Conservation (phyloP, 2,329 filamentous ascomycete genomes). For the Biscogniauxia mediterranea region DNA sequence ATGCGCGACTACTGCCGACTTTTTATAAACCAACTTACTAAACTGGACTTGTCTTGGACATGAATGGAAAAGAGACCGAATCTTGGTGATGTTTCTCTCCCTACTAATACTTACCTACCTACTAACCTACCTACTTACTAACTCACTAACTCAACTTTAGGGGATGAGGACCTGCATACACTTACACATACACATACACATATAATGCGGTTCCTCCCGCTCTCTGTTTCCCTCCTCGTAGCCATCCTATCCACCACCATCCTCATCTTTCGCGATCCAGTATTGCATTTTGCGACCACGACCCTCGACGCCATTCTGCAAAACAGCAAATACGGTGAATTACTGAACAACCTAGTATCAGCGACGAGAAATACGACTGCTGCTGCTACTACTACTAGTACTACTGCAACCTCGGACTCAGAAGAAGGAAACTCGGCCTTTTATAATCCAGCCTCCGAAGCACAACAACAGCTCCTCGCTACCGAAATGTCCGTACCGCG, state of each 20-base stretch:
- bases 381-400: too few species aligned
- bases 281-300: slow-evolving; percentile 27
- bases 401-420: too few species aligned
- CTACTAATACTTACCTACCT: background rate
- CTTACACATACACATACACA: too few species aligned
- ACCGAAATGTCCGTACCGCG: slow-evolving; percentile 66
- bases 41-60: background rate
- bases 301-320: slow-evolving; percentile 22
- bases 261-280: slow-evolving; percentile 32
- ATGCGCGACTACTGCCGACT: too few species aligned
- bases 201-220: slow-evolving; percentile 39
- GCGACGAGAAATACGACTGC: too few species aligned
- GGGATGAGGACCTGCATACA: too few species aligned
- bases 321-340: slow-evolving; percentile 15
- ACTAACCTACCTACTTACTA: too few species aligned
- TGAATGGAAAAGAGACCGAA: slow-evolving; percentile 12
- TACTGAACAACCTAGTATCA: slow-evolving; percentile 2
- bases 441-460: slow-evolving; percentile 25
- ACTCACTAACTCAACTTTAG: too few species aligned
- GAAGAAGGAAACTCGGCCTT: slow-evolving; percentile 17
- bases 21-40: slow-evolving; percentile 5
- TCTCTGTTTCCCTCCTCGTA: slow-evolving; percentile 38
- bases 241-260: slow-evolving; percentile 39
- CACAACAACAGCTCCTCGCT: slow-evolving; percentile 27
- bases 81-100: slow-evolving; percentile 22